Percentiles rank a stretch among this genome's conserved stretches.
These are phyloP conservation scores for Hymenoscyphus linearis DNA, from an alignment of 2,329 filamentous ascomycete species.

Conservation along the genomic window DNA sequence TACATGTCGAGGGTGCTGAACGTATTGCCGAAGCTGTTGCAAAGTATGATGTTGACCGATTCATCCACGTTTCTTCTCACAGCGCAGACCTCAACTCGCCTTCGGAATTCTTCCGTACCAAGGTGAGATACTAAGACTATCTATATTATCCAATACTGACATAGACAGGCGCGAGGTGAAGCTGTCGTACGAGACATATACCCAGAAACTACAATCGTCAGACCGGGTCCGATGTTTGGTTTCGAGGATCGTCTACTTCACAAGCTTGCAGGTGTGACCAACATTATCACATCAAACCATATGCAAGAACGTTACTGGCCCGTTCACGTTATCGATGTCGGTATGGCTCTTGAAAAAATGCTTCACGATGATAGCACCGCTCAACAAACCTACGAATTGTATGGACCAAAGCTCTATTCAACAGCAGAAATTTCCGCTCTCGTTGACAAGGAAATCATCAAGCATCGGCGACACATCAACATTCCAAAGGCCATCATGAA, in stretches of 20 bases:
- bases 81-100: slow-evolving; percentile 76
- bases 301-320: slow-evolving; percentile 89
- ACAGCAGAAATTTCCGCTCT: slow-evolving; percentile 80
- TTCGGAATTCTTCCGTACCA: slow-evolving; percentile 87
- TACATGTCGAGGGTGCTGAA: slow-evolving; percentile 87
- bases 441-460: slow-evolving; percentile 89
- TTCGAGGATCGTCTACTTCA: slow-evolving; percentile 91
- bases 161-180: slow-evolving; percentile 65
- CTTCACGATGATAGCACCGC: slow-evolving; percentile 86
- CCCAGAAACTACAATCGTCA: slow-evolving; percentile 94
- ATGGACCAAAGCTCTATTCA: slow-evolving; percentile 88
- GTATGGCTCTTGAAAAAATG: slow-evolving; percentile 82
- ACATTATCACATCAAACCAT: slow-evolving; percentile 85
- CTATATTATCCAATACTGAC: neutral
- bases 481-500: slow-evolving; percentile 76
- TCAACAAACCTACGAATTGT: slow-evolving; percentile 88
- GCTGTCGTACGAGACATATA: slow-evolving; percentile 80
- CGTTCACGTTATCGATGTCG: slow-evolving; percentile 90
- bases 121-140: slow-evolving; percentile 47
- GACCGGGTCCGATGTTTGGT: slow-evolving; percentile 88
- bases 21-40: slow-evolving; percentile 90
- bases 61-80: slow-evolving; percentile 94
- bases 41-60: slow-evolving; percentile 97
- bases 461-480: slow-evolving; percentile 86
- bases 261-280: slow-evolving; percentile 72